These are phyloP conservation scores for Vitellaria paradoxa DNA, from an alignment of 179 eudicot genomes.

Conservation along the genomic window DNA sequence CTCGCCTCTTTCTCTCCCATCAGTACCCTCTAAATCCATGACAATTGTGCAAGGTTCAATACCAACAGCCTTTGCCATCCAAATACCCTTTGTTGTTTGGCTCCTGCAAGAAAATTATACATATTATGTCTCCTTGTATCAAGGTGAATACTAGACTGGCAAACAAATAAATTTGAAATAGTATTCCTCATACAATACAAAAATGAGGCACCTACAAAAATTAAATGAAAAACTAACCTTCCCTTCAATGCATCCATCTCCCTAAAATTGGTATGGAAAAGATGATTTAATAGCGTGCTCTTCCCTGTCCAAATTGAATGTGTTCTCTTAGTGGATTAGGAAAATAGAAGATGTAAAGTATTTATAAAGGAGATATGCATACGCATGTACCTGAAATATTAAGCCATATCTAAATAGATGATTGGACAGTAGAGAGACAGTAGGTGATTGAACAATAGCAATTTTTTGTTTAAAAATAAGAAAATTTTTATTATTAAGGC, in stretches of 20 bases:
- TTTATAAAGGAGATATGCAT: background rate
- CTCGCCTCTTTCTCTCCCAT: slow-evolving; percentile 85
- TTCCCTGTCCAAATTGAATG: slow-evolving; percentile 28
- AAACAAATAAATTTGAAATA: background rate
- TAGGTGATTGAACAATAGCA: background rate
- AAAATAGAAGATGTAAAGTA: background rate
- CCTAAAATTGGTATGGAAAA: slow-evolving; percentile 35
- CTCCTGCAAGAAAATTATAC: slow-evolving; percentile 17
- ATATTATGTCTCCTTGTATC: background rate
- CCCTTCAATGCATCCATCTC: slow-evolving; percentile 45
- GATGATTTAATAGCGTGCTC: slow-evolving; percentile 39
- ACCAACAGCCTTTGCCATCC: slow-evolving; percentile 64
- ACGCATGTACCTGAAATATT: background rate
- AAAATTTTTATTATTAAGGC: background rate
- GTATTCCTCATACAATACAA: background rate
- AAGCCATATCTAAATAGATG: background rate
- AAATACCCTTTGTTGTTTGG: slow-evolving; percentile 58
- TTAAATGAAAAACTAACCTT: slow-evolving; percentile 23
- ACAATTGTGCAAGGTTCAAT: slow-evolving; percentile 70
- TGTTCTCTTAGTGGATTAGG: background rate
- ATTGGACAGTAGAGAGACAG: background rate
- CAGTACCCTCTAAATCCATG: slow-evolving; percentile 87
- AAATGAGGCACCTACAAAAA: background rate
- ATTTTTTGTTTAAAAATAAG: background rate
- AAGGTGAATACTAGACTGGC: background rate